Evolutionary conservation across 2,329 filamentous ascomycete genomes (phyloP), one percentile per base, ranked within the genome.

Genomic region (Alternaria metachromatica): DNA sequence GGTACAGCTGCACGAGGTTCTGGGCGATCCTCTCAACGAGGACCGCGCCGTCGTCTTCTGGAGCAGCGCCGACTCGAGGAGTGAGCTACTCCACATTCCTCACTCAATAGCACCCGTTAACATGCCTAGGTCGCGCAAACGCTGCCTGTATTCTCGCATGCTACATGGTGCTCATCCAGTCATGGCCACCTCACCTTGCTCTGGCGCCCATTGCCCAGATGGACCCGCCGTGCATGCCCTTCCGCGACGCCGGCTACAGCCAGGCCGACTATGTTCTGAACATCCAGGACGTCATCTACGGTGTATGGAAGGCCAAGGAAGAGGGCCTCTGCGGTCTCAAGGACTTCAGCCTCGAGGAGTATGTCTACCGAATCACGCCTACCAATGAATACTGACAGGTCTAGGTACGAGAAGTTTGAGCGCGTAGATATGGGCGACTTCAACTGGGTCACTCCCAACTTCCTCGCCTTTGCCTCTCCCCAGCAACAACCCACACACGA

Each of bases 151-250:
- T 99, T 76, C 88, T 99, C 49, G 95, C 96, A 58, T 97, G 94
- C 84, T 99, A 99, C 84, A 98, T 99, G 94, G 94, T 99, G 46
- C 84, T 99, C 69, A 97, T 99, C 73, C 96, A 99, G 83, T 93
- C 92, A 45, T 99, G 96, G 96, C 93, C 96, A 50, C 96, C 96
- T 56, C 96, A 99, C 84, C 85, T 98, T 73, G 96, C 96, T 33
- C 87, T 99, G 45, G 95, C 95, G 12, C 96, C 96, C 13, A 97
- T 99, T 77, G 93, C 96, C 7, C 96, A 99, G 82, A 92, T 96
- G 75, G 96, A 99, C 77, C 96, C 96, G 48, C 96, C 96, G 23
- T 88, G 97, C 84, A 99, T 99, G 96, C 96, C 96, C 11, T 99
- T 99, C 87, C 90, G 96, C 67, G 96, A 99, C 80, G 96, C 96